Percentiles rank a stretch among this genome's conserved stretches.
These are phyloP conservation scores for Jimgerdemannia flammicorona DNA, from an alignment of 192 early-diverging fungal species.

Conservation along the genomic window DNA sequence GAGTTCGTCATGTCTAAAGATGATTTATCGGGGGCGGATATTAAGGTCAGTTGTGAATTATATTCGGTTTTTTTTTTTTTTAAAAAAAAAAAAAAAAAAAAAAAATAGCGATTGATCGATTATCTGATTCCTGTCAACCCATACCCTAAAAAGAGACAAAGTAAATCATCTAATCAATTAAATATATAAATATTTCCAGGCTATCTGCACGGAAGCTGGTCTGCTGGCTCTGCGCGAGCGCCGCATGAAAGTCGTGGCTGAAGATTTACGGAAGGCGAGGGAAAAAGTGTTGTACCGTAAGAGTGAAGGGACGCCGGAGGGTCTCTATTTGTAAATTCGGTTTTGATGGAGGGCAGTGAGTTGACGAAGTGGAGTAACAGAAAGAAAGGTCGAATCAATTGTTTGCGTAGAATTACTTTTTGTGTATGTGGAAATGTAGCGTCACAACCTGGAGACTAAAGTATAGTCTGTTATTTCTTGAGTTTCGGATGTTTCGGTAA, in stretches of 20 bases:
- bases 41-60: slow-evolving; percentile 59
- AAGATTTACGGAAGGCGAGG: slow-evolving; percentile 96
- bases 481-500: too few relatives aligned
- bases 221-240: slow-evolving; percentile 95
- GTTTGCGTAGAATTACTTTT: too few relatives aligned
- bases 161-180: too few relatives aligned
- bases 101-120: too few relatives aligned
- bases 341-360: too few relatives aligned
- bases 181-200: slow-evolving; percentile 47
- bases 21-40: slow-evolving; percentile 97
- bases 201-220: slow-evolving; percentile 99
- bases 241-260: slow-evolving; percentile 96
- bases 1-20: slow-evolving; percentile 99
- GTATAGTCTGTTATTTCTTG: too few relatives aligned
- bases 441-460: too few relatives aligned
- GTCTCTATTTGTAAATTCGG: slow-evolving; percentile 70
- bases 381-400: too few relatives aligned
- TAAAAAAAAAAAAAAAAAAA: too few relatives aligned
- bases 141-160: too few relatives aligned
- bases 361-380: neutral
- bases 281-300: slow-evolving; percentile 99
- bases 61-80: neutral
- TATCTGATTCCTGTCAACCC: too few relatives aligned
- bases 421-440: too few relatives aligned
- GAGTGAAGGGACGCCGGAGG: slow-evolving; percentile 98